Evolutionary conservation across 441 rosid species (phyloP).

Genomic region (Kokia cookei): DNA sequence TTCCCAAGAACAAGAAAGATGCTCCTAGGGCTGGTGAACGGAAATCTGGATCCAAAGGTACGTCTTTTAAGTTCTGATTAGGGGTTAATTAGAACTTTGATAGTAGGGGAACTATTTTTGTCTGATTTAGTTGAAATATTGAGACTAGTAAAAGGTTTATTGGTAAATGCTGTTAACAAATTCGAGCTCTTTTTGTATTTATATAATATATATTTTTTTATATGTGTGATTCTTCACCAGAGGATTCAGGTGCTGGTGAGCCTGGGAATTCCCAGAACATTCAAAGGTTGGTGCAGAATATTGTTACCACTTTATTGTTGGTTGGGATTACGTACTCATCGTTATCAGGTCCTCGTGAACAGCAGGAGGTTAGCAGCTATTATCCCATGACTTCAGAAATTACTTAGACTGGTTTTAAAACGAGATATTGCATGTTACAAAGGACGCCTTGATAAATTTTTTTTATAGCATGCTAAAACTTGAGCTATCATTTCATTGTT

Average conservation of each 20-base stretch:
- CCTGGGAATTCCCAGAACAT: slow-evolving; percentile 27
- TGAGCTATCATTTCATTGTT: not conserved
- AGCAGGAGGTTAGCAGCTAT: slow-evolving; percentile 31
- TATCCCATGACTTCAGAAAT: not conserved
- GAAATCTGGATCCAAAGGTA: slow-evolving; percentile 48
- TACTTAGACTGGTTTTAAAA: slow-evolving; percentile 1
- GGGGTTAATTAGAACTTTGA: not conserved
- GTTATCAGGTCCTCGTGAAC: slow-evolving; percentile 24
- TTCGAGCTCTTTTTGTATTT: not conserved
- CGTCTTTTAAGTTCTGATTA: not conserved
- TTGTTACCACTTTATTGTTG: slow-evolving; percentile 26
- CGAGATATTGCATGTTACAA: not conserved
- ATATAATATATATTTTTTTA: not conserved
- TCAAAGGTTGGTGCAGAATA: slow-evolving; percentile 24
- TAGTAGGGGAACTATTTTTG: not conserved
- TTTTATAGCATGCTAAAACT: not conserved
- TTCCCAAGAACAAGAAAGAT: slow-evolving; percentile 47
- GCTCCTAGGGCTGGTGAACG: slow-evolving; percentile 31
- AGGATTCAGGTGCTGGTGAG: slow-evolving; percentile 39
- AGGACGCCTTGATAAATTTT: not conserved
- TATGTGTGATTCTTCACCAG: slow-evolving; percentile 18
- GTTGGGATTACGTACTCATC: slow-evolving; percentile 25
- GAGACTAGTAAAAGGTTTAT: not conserved
- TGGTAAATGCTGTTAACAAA: not conserved
- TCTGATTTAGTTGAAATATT: not conserved